Evolutionary conservation across 805 yeast species (phyloP).

Genomic region (Candida coquimbonensis): DNA sequence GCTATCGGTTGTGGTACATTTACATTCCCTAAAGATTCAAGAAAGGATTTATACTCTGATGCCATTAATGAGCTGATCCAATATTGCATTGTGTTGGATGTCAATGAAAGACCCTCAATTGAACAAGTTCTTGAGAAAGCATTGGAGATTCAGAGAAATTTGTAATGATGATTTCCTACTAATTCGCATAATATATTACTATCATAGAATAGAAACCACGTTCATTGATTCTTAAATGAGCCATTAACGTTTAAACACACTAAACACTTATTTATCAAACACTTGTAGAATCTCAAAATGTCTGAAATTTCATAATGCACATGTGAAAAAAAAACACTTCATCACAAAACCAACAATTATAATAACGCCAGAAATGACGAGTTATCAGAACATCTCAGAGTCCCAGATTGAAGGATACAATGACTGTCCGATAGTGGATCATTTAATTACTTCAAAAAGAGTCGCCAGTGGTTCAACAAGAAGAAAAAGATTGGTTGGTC

Average conservation of each 20-base stretch:
- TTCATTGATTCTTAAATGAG: too few relatives aligned
- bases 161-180: neutral
- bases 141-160: conserved; percentile 30
- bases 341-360: neutral
- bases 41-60: conserved; percentile 36
- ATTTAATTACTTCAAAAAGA: neutral
- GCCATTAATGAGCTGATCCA: conserved; percentile 49
- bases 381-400: conserved; percentile 33
- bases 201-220: too few relatives aligned
- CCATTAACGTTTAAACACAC: too few relatives aligned
- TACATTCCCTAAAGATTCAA: conserved; percentile 27
- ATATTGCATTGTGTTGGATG: conserved; percentile 57
- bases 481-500: conserved; percentile 2
- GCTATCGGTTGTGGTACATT: conserved; percentile 54
- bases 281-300: too few relatives aligned
- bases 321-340: too few relatives aligned
- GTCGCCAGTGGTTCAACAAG: neutral
- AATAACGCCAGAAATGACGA: conserved; percentile 2
- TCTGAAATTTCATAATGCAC: too few relatives aligned
- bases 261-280: too few relatives aligned
- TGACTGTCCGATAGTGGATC: conserved; percentile 32
- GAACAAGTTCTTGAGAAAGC: conserved; percentile 50
- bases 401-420: conserved; percentile 37
- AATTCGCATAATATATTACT: neutral
- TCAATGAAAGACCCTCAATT: conserved; percentile 54